These are phyloP conservation scores for Loxodes magnus DNA, from an alignment of 73 alveolate species.

Conservation along the genomic window DNA sequence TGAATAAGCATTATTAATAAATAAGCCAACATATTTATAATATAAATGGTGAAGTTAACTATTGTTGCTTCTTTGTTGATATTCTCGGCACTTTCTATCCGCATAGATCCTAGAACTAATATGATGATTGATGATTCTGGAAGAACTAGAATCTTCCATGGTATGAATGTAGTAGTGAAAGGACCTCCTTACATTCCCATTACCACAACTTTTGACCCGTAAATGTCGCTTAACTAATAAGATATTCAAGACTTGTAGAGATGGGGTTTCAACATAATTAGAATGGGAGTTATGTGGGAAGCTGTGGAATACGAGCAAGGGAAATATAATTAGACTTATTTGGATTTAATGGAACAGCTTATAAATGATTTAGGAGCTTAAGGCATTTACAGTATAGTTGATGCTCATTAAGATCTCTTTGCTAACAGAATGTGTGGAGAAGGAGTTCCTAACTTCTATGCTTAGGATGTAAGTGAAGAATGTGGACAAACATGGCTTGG, in stretches of 20 bases:
- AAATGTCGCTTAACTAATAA: slow-evolving; percentile 38
- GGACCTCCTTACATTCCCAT: slow-evolving; percentile 59
- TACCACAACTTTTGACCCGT: slow-evolving; percentile 53
- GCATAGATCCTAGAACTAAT: too few species aligned
- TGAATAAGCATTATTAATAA: too few species aligned
- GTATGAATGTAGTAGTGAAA: slow-evolving; percentile 53
- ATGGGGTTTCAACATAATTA: slow-evolving; percentile 60
- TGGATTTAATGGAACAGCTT: slow-evolving; percentile 45
- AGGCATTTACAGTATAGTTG: slow-evolving; percentile 68
- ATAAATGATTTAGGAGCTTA: slow-evolving; percentile 51
- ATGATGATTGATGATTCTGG: background rate
- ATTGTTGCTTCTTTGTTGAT: too few species aligned
- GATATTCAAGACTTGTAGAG: slow-evolving; percentile 47
- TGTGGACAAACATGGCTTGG: slow-evolving; percentile 16
- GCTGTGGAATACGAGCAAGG: slow-evolving; percentile 66
- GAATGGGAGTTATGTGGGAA: slow-evolving; percentile 84
- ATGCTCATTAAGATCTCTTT: slow-evolving; percentile 69
- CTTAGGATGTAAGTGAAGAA: slow-evolving; percentile 21
- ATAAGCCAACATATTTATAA: too few species aligned
- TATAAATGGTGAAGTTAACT: too few species aligned
- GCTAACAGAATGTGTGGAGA: slow-evolving; percentile 74
- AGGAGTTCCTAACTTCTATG: slow-evolving; percentile 70
- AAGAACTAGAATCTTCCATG: slow-evolving; percentile 31
- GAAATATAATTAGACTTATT: slow-evolving; percentile 49
- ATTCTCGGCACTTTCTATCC: too few species aligned